Percentiles rank a stretch among this genome's conserved stretches.
phyloP scores from a whole-genome alignment of 2,329 filamentous ascomycete genomes.

The Penicillium sp. region DNA sequence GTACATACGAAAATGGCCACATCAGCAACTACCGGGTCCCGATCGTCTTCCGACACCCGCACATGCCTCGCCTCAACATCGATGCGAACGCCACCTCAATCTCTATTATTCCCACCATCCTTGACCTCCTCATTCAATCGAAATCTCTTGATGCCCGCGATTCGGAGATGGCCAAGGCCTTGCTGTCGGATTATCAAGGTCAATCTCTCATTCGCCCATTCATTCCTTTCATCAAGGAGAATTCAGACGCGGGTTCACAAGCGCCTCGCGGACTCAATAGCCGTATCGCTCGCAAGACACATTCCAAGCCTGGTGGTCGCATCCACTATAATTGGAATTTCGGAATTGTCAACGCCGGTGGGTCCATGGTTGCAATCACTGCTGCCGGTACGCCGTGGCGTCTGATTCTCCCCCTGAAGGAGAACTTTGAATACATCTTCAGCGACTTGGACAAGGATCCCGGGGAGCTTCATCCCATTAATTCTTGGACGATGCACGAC shows the following conservation, averaged over 20 bases:
- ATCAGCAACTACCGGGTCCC: conserved; percentile 44
- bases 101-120: conserved; percentile 42
- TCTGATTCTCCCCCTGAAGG: conserved; percentile 68
- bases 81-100: conserved; percentile 39
- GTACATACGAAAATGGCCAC: conserved; percentile 43
- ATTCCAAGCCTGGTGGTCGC: conserved; percentile 1
- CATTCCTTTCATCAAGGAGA: conserved; percentile 8
- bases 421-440: conserved; percentile 52
- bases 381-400: conserved; percentile 67
- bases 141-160: conserved; percentile 35
- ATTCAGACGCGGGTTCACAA: conserved; percentile 1
- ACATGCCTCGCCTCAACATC: conserved; percentile 40
- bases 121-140: conserved; percentile 41
- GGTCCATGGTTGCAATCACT: conserved; percentile 55
- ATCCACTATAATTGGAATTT: conserved; percentile 30
- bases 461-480: conserved; percentile 26
- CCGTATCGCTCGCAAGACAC: neutral
- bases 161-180: conserved; percentile 30
- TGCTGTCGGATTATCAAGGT: conserved; percentile 43
- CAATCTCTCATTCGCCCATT: conserved; percentile 43
- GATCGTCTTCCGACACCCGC: conserved; percentile 42
- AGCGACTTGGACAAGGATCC: conserved; percentile 31
- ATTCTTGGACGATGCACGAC: conserved; percentile 25
- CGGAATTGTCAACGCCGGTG: conserved; percentile 30
- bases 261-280: neutral